A percentile compares a stretch with the other conserved stretches of the same genome.
These are phyloP conservation scores for Magnaporthales sp. DNA, from an alignment of 2,329 filamentous ascomycete species.

Conservation along the genomic window DNA sequence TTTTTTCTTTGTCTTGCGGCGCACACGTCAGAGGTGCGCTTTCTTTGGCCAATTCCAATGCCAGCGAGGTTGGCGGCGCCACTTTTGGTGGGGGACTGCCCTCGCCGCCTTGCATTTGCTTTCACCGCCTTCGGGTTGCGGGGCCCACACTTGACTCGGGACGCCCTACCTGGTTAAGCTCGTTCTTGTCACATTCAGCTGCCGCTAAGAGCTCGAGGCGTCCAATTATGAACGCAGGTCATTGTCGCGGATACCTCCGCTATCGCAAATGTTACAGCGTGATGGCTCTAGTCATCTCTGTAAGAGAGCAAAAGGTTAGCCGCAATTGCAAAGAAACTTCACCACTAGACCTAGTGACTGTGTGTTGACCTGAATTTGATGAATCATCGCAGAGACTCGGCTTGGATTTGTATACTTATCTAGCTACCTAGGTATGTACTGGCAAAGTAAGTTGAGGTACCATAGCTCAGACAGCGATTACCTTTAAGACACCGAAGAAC, in stretches of 20 bases:
- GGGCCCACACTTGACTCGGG: not conserved
- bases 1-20: conserved; percentile 1
- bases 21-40: not conserved
- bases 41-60: conserved; percentile 6
- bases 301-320: not conserved
- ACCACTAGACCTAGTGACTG: not conserved
- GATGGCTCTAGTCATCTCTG: not conserved
- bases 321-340: not conserved
- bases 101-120: not conserved
- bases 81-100: not conserved
- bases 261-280: not conserved
- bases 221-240: not conserved
- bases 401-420: too few relatives aligned
- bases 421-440: too few relatives aligned
- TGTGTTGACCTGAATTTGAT: not conserved
- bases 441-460: too few relatives aligned
- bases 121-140: not conserved
- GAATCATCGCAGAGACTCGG: not conserved
- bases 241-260: not conserved
- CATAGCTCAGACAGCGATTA: not conserved
- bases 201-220: not conserved
- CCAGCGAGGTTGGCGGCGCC: not conserved
- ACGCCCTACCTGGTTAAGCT: not conserved
- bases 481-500: not conserved
- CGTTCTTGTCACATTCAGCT: not conserved